Base-by-base conservation (phyloP, 2,329 filamentous ascomycete genomes). In the Penicillium corylophilum region DNA sequence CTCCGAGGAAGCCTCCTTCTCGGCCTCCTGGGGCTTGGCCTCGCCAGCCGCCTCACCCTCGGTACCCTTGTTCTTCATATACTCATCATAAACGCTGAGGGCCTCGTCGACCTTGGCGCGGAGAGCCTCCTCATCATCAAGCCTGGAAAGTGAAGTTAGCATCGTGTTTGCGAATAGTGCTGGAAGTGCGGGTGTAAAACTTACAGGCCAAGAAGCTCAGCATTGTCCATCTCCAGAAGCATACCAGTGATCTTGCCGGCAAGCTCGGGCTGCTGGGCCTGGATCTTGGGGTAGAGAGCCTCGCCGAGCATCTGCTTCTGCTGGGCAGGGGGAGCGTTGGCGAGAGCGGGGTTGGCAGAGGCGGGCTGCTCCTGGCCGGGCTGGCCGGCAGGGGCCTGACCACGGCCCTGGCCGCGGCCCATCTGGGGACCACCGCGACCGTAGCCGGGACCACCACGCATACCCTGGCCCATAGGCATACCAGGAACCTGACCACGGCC, bases 181-280 rank as follows among this genome's bases (percentile, higher is more conserved):
- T 26, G 24, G 4, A 20, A 41, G 29, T 24, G 40, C 7, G 29
- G 35, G 35, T 38, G 44, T 2, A 35, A 46, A 50, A 89, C 92
- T 89, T 87, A 96, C 90, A 99, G 84, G 77, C 89, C 90, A 71
- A 99, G 83, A 66, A 99, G 81, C 80, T 99, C 94, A 51, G 82
- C 74, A 77, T 97, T 97, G 68, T 97, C 94, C 94, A 99, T 99
- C 84, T 99, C 94, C 67, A 99, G 79, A 67, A 99, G 88, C 94
- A 99, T 99, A 78, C 94, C 94, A 56, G 94, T 99, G 75, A 99
- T 97, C 87, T 99, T 99, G 72, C 94, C 94, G 57, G 94, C 94
- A 68, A 99, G 82, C 67, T 96, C 92, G 54, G 91, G 89, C 80
- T 99, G 94, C 77, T 96, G 87, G 63, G 84, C 85, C 75, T 92